Conservation (phyloP, 2,329 filamentous ascomycete species). For the Cadophora luteo-olivacea region DNA sequence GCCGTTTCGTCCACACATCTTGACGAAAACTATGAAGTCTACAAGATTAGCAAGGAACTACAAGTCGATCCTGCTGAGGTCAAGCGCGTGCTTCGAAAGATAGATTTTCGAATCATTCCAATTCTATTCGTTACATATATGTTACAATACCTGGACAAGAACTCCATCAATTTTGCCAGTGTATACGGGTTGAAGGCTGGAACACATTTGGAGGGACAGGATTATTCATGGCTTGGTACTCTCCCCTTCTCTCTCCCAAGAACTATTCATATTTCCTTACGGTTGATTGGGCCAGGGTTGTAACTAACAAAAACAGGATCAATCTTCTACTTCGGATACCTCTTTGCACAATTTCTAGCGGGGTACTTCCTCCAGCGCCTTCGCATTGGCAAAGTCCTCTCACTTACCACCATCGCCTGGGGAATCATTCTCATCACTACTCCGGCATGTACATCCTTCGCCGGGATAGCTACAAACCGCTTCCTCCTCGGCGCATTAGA, state of each 20-base stretch:
- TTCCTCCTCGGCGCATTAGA: slow-evolving; percentile 62
- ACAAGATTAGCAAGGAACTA: slow-evolving; percentile 42
- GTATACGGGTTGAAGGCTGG: slow-evolving; percentile 57
- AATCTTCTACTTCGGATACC: slow-evolving; percentile 59
- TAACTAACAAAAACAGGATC: slow-evolving; percentile 45
- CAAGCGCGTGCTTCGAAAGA: slow-evolving; percentile 42
- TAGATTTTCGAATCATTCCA: slow-evolving; percentile 57
- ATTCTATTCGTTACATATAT: slow-evolving; percentile 62
- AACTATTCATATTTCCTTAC: too few relatives aligned
- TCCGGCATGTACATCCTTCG: slow-evolving; percentile 61
- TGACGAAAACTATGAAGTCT: slow-evolving; percentile 49
- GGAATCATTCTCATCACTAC: slow-evolving; percentile 55
- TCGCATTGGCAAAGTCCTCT: slow-evolving; percentile 56
- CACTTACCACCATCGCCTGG: slow-evolving; percentile 53
- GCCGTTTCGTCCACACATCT: slow-evolving; percentile 35
- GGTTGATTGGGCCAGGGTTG: too few relatives aligned
- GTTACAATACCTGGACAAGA: slow-evolving; percentile 57
- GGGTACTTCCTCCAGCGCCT: slow-evolving; percentile 55
- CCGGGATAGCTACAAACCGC: slow-evolving; percentile 66
- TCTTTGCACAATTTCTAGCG: slow-evolving; percentile 54
- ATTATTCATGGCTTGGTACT: slow-evolving; percentile 62
- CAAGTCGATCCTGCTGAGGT: slow-evolving; percentile 37
- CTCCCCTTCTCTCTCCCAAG: too few relatives aligned
- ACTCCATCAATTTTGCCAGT: slow-evolving; percentile 50
- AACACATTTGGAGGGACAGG: slow-evolving; percentile 52